Evolutionary conservation across 768 basidiomycete species (phyloP), one percentile per base, ranked within the genome.

Genomic region (Naganishia antarctica): DNA sequence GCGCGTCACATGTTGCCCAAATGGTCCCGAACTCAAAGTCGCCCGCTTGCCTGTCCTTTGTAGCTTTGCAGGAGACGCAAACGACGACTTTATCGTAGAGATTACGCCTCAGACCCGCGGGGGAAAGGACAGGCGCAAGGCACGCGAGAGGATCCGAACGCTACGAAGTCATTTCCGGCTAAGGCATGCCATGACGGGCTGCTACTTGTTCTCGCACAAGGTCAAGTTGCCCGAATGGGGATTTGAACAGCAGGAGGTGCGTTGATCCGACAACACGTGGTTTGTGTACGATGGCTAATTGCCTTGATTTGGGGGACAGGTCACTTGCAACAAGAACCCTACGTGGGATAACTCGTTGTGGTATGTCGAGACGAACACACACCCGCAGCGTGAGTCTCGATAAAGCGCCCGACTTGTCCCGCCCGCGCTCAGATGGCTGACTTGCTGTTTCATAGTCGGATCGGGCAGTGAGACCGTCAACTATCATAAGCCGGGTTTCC

Each of bases 271-370:
- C n/a, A n/a, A n/a, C n/a, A 4, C 5, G 43, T 5, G 13, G 28
- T 41, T 15, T 29, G 15, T 29, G 21, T 3, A 2, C 18, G 50
- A 59, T 2, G 23, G 3, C 11, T 3, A 2, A 3, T 25, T 25
- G 23, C 9, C n/a, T n/a, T 2, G 48, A 59, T 66, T 49, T 57
- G 25, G 40, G 21, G 31, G 8, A n/a, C 41, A 76, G 75, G 75
- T 99, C 58, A 98, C 96, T 0, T 99, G 96, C 78, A 99, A 99
- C 79, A 98, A 92, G 82, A 94, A 98, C 70, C 93, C 96, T 13
- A 87, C 87, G 26, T 83, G 80, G 76, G 83, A 82, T 1, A 98
- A 98, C 77, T 92, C 91, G 31, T 74, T 98, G 66, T 98, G 96
- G 96, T 91, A 84, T 70, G 80, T 97, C 44, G 96, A 99, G 81